Conservation (phyloP, 768 basidiomycete genomes). For the Inosperma sp. region DNA sequence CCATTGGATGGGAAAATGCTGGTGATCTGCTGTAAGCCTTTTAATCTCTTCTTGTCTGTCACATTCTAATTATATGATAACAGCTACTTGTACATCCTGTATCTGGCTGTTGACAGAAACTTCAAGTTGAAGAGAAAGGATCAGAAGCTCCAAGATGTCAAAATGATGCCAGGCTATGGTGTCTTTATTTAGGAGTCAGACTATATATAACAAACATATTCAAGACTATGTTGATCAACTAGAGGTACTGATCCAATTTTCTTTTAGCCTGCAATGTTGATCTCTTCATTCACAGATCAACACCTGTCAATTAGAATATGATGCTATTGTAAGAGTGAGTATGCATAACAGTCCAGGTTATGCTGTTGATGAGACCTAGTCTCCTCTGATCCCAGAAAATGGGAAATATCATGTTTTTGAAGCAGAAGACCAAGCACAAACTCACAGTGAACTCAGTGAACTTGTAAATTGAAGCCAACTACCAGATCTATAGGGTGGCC, state of each 20-base stretch:
- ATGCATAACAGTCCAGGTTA: constrained; percentile 11
- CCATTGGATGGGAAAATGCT: constrained; percentile 11
- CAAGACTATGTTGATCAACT: constrained; percentile 11
- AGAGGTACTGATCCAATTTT: constrained; percentile 5
- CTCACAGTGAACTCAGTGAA: no score
- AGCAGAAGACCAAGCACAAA: no score
- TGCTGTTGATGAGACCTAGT: no score
- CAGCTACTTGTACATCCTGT: constrained; percentile 17
- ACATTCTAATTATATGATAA: neutral
- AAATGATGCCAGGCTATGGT: constrained; percentile 16
- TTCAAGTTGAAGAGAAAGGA: constrained; percentile 23
- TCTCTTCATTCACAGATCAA: constrained; percentile 8
- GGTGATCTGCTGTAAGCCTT: constrained; percentile 1
- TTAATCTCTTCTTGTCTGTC: neutral
- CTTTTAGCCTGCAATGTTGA: neutral
- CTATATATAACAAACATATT: constrained; percentile 9
- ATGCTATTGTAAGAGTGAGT: constrained; percentile 13
- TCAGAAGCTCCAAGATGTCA: constrained; percentile 11
- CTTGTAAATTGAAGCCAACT: no score
- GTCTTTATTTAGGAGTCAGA: constrained; percentile 8
- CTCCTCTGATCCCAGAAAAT: no score
- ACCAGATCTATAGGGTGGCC: no score
- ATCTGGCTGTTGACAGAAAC: constrained; percentile 21
- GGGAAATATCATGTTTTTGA: no score
- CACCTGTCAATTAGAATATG: constrained; percentile 17